Conservation (phyloP, 768 basidiomycete genomes). For the Mrakia gelida region DNA sequence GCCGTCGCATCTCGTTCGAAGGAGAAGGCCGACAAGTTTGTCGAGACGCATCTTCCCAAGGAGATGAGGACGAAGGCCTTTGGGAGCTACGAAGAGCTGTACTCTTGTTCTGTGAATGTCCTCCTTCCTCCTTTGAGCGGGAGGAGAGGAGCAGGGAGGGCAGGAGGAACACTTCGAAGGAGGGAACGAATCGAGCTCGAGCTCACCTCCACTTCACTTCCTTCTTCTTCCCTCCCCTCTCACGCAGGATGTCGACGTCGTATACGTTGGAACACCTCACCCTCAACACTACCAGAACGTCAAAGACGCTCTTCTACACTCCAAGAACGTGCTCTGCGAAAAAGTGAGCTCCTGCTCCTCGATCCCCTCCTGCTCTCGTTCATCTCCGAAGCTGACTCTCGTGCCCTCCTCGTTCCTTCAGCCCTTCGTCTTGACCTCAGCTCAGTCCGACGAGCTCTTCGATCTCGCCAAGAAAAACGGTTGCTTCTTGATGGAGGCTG, state of each 20-base stretch:
- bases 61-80: constrained; percentile 60
- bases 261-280: constrained; percentile 68
- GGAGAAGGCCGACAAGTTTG: constrained; percentile 68
- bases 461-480: constrained; percentile 70
- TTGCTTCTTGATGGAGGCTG: constrained; percentile 82
- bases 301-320: constrained; percentile 66
- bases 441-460: constrained; percentile 70
- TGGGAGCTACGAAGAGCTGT: constrained; percentile 71
- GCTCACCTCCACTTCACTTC: background rate
- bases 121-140: background rate
- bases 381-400: constrained; percentile 2
- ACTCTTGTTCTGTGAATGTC: constrained; percentile 57
- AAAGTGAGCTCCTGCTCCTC: constrained; percentile 49
- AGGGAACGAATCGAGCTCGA: background rate
- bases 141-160: too few relatives aligned
- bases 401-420: background rate
- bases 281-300: constrained; percentile 76
- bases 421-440: constrained; percentile 70
- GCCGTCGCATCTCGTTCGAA: constrained; percentile 77
- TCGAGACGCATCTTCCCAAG: constrained; percentile 53
- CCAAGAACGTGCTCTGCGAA: constrained; percentile 83
- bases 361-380: background rate
- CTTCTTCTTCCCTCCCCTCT: background rate
- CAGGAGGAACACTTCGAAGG: background rate
- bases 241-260: constrained; percentile 59